These are phyloP conservation scores for Hygrocybe punicea DNA, from an alignment of 768 basidiomycete species.

Conservation along the genomic window DNA sequence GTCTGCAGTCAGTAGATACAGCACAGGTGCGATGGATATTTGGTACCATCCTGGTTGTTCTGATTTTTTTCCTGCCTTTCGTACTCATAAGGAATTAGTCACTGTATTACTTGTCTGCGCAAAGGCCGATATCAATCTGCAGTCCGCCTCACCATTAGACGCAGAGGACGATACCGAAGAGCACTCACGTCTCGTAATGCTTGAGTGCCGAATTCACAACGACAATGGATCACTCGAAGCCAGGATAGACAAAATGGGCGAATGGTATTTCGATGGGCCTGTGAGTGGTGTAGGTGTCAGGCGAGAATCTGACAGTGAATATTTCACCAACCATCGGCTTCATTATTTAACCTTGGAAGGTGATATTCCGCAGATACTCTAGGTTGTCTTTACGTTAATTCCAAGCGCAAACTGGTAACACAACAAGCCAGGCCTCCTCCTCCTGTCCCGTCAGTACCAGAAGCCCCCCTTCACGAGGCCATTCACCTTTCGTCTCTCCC, in stretches of 20 bases:
- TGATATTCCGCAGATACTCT: constrained; percentile 33
- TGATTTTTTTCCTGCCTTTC: constrained; percentile 11
- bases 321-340: background rate
- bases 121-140: constrained; percentile 36
- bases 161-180: constrained; percentile 34
- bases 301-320: constrained; percentile 45
- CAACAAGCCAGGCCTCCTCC: constrained; percentile 40
- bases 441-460: constrained; percentile 17
- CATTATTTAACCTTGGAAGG: constrained; percentile 8
- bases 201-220: constrained; percentile 34
- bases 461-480: constrained; percentile 23
- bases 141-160: constrained; percentile 27
- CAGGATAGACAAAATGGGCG: constrained; percentile 46
- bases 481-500: constrained; percentile 35
- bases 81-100: constrained; percentile 26
- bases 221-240: constrained; percentile 32
- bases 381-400: constrained; percentile 42
- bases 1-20: constrained; percentile 34
- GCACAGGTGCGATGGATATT: constrained; percentile 37
- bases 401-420: constrained; percentile 44
- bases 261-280: constrained; percentile 53
- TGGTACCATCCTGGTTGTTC: background rate
- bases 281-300: constrained; percentile 45
- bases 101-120: constrained; percentile 48
- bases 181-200: constrained; percentile 39